phyloP scores from a whole-genome alignment of 2,329 filamentous ascomycete genomes.

The Shiraia sp. region DNA sequence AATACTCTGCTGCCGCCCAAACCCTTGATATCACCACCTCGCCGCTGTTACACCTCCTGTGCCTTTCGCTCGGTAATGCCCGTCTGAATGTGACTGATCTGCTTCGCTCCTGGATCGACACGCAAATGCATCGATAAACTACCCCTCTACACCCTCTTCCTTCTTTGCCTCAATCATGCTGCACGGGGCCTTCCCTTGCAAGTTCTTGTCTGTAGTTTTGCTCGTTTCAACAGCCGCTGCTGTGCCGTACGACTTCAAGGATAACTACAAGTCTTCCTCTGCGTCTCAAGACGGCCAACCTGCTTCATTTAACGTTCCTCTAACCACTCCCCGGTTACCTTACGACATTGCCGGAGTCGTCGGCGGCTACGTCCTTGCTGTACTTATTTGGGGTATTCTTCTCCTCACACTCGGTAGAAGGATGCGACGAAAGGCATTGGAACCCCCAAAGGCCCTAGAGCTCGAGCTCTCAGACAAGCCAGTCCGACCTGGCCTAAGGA shows the following conservation, averaged over 20 bases:
- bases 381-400: slow-evolving; percentile 71
- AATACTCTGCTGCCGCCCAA: slow-evolving; percentile 25
- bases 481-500: slow-evolving; percentile 24
- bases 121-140: slow-evolving; percentile 10
- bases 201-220: slow-evolving; percentile 32
- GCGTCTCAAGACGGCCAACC: slow-evolving; percentile 35
- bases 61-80: slow-evolving; percentile 27
- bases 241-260: slow-evolving; percentile 27
- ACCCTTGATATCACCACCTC: slow-evolving; percentile 30
- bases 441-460: slow-evolving; percentile 56
- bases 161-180: slow-evolving; percentile 29
- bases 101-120: slow-evolving; percentile 16
- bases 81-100: too few relatives aligned
- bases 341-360: slow-evolving; percentile 83
- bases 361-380: slow-evolving; percentile 77
- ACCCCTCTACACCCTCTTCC: slow-evolving; percentile 7
- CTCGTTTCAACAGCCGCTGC: slow-evolving; percentile 27
- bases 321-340: slow-evolving; percentile 64
- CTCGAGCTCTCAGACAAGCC: slow-evolving; percentile 61
- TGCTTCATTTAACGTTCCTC: slow-evolving; percentile 31
- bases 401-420: slow-evolving; percentile 53
- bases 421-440: slow-evolving; percentile 51
- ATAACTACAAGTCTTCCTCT: slow-evolving; percentile 33
- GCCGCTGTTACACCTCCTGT: slow-evolving; percentile 30
- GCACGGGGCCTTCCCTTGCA: slow-evolving; percentile 25